These are phyloP conservation scores for Paraglomus occultum DNA, from an alignment of 192 early-diverging fungal genomes.

Conservation along the genomic window DNA sequence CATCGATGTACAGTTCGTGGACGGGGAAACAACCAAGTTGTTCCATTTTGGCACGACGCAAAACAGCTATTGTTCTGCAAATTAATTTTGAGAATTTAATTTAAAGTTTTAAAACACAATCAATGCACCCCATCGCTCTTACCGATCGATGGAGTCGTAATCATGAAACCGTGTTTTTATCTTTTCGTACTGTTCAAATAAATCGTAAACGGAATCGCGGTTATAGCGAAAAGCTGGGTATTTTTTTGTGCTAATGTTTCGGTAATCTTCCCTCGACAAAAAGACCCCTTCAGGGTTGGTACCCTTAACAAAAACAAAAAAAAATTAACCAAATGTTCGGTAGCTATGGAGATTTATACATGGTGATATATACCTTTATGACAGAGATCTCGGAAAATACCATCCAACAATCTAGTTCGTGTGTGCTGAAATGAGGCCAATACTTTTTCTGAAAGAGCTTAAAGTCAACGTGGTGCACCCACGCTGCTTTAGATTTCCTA, in stretches of 20 bases:
- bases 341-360: not conserved
- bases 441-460: slow-evolving; percentile 3
- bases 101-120: not conserved
- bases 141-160: not conserved
- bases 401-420: not conserved
- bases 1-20: slow-evolving; percentile 3
- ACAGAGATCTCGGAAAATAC: slow-evolving; percentile 17
- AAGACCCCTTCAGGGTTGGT: not conserved
- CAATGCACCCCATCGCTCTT: not conserved
- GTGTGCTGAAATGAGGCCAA: not conserved
- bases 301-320: not conserved
- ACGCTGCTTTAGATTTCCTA: not conserved
- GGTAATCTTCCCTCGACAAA: slow-evolving; percentile 3
- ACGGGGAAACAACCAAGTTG: not conserved
- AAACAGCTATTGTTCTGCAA: not conserved
- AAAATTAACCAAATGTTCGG: not conserved
- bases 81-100: not conserved
- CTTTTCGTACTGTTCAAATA: slow-evolving; percentile 9
- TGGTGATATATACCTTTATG: not conserved
- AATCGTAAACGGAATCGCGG: slow-evolving; percentile 1
- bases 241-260: not conserved
- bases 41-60: not conserved
- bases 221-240: not conserved
- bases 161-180: not conserved
- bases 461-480: not conserved